Evolutionary conservation across 345 rosid species (phyloP), one percentile per base, ranked within the genome.

Genomic region (Eucalyptus viminalis): DNA sequence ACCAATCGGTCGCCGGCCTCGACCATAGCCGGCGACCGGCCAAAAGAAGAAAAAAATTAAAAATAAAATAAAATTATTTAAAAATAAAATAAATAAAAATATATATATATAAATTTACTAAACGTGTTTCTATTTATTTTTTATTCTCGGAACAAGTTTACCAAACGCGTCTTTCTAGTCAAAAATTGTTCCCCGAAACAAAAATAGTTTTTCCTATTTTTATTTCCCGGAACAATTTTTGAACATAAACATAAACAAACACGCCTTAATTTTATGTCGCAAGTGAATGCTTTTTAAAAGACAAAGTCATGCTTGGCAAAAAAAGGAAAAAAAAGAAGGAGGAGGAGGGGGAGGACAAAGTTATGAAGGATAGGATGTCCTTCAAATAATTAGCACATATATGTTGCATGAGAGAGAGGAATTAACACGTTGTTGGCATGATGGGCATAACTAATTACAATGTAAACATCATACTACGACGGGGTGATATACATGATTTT

Each of bases 1-100:
- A 5, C 43, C 7, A 5, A 1, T 6, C 2, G 6, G 43, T 40
- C 43, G 6, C 2, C 6, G 2, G 43, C 43, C 4, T 4, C 1
- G 6, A 6, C 43, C 43, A 1, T 4, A 4, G 43, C 43, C 43
- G 6, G 6, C 43, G 2, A 40, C 43, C 2, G 6, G 43, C 43
- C 43, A 43, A 43, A 43, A 43, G 43, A 43, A 43, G 43, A 43
- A 43, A 43, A 43, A 43, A 43, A 40, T 40, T 5, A 43, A 43
- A 43, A 1, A 5, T 5, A 5, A 43, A 43, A 43, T 40, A n/a
- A n/a, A n/a, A n/a, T n/a, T n/a, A 43, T 43, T 43, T 5, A 43
- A 43, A 40, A 43, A 43, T 5, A 43, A 43, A 43, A 43, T 6
- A 43, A 43, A 43, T 43, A 43, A 43, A 43, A 1, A 43, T 40